Conservation (phyloP, 306 rosid genomes). For the Fragaria nilgerrensis region DNA sequence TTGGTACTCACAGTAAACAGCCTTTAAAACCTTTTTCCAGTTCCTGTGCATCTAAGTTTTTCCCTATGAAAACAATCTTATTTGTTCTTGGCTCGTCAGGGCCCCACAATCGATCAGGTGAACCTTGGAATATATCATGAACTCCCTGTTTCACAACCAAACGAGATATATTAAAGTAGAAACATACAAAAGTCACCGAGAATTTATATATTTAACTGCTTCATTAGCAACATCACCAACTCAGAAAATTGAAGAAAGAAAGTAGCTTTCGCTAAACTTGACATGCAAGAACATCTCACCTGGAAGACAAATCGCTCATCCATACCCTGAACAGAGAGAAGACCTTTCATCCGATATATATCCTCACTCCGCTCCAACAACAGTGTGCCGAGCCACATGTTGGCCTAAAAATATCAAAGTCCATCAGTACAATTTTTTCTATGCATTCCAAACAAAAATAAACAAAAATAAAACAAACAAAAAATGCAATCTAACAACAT, state of each 20-base stretch:
- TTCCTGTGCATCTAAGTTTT: slow-evolving; percentile 76
- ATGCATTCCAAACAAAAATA: background rate
- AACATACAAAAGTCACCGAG: background rate
- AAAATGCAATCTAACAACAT: background rate
- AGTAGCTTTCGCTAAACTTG: background rate
- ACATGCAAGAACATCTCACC: slow-evolving; percentile 39
- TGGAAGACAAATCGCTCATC: slow-evolving; percentile 95
- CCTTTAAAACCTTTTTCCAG: slow-evolving; percentile 75
- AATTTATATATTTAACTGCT: background rate
- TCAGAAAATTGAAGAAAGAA: background rate
- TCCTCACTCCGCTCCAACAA: slow-evolving; percentile 85
- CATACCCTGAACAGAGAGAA: slow-evolving; percentile 87
- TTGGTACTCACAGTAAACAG: slow-evolving; percentile 54
- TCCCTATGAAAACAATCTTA: slow-evolving; percentile 92
- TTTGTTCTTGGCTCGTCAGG: slow-evolving; percentile 69
- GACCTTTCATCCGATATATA: slow-evolving; percentile 95
- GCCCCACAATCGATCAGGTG: slow-evolving; percentile 94
- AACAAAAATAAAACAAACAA: background rate
- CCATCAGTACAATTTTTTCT: slow-evolving; percentile 11
- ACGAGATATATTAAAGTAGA: background rate
- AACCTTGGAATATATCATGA: slow-evolving; percentile 97
- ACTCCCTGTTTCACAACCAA: slow-evolving; percentile 65
- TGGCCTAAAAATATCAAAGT: slow-evolving; percentile 52
- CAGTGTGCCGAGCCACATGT: slow-evolving; percentile 89
- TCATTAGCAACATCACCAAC: background rate